These are phyloP conservation scores for Besnoitia besnoiti DNA, from an alignment of 169 alveolate species.

Conservation along the genomic window DNA sequence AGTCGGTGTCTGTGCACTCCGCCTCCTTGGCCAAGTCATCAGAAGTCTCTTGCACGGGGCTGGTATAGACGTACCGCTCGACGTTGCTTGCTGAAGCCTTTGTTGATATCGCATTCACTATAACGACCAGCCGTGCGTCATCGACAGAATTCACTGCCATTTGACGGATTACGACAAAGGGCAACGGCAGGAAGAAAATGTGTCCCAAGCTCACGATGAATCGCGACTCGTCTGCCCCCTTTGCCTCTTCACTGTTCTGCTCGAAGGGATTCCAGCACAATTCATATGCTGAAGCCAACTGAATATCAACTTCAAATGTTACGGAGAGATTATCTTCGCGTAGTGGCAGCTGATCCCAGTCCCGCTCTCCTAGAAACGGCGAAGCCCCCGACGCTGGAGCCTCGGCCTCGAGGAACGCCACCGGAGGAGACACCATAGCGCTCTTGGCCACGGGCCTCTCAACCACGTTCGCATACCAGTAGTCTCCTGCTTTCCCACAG, in stretches of 20 bases:
- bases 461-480: not conserved
- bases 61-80: not conserved
- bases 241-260: not conserved
- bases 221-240: not conserved
- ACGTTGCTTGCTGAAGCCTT: not conserved
- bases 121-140: not conserved
- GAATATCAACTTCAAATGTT: not conserved
- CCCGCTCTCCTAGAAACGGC: not conserved
- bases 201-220: not conserved
- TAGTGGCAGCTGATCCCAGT: not conserved
- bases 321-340: not conserved
- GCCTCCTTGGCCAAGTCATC: not conserved
- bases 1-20: not conserved
- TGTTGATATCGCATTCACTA: not conserved
- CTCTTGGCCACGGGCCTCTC: no score
- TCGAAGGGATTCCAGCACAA: constrained; percentile 33
- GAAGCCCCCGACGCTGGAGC: not conserved
- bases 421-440: no score
- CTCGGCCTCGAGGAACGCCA: no score
- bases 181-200: not conserved
- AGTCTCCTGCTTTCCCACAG: constrained; percentile 35
- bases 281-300: not conserved
- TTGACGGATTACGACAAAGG: not conserved
- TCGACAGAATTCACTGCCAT: not conserved
- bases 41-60: not conserved